Conservation (phyloP, 1,284 basidiomycete species). For the Coniferiporia weirii region DNA sequence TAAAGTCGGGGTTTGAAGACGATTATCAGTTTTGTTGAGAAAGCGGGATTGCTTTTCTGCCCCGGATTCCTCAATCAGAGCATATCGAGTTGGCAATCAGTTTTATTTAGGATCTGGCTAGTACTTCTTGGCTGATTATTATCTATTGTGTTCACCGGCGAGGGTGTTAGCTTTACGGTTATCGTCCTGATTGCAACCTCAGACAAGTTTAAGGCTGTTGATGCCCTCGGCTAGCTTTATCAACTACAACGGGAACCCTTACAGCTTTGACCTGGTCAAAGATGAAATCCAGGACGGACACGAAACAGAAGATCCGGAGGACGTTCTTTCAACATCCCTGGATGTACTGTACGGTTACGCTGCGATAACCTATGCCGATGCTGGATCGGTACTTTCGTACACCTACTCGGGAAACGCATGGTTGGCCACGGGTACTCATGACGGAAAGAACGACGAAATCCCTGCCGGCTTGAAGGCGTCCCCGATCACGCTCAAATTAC, state of each 20-base stretch:
- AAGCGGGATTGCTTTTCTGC: too few relatives aligned
- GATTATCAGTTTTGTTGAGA: too few relatives aligned
- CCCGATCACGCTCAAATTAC: conserved; percentile 32
- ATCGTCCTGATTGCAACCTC: too few relatives aligned
- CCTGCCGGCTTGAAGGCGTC: conserved; percentile 19
- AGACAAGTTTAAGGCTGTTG: too few relatives aligned
- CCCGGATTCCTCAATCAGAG: too few relatives aligned
- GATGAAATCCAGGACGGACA: not conserved
- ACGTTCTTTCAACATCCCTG: conserved; percentile 58
- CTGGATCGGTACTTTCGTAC: conserved; percentile 46
- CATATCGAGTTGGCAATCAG: too few relatives aligned
- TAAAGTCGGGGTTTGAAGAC: too few relatives aligned
- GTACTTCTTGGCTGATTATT: too few relatives aligned
- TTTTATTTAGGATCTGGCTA: too few relatives aligned
- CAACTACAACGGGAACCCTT: not conserved
- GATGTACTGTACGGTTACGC: conserved; percentile 54
- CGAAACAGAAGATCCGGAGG: conserved; percentile 43
- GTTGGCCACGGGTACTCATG: not conserved
- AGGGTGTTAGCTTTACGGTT: too few relatives aligned
- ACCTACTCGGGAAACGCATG: conserved; percentile 15
- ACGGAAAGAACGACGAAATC: conserved; percentile 17
- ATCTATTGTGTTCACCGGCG: too few relatives aligned
- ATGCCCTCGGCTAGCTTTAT: too few relatives aligned
- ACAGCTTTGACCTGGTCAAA: not conserved
- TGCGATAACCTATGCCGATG: conserved; percentile 52